Evolutionary conservation across 176 grass and related monocot genomes (phyloP).

Genomic region (Tillandsia leiboldiana): DNA sequence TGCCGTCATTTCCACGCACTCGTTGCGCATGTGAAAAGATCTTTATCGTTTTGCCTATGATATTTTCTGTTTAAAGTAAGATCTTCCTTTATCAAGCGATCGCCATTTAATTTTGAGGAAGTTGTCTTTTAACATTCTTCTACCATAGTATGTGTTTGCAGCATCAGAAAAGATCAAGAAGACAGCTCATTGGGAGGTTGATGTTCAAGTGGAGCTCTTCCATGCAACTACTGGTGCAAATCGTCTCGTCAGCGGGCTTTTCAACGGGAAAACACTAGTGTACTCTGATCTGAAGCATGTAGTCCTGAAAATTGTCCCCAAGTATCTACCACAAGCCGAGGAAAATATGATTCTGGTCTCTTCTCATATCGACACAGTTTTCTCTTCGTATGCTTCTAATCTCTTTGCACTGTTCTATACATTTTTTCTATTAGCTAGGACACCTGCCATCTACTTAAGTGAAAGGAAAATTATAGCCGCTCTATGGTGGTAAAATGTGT

Average conservation of each 20-base stretch:
- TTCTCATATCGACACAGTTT: conserved; percentile 96
- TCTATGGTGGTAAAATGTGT: too few relatives aligned
- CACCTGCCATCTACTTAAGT: neutral
- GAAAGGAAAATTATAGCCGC: too few relatives aligned
- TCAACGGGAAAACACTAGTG: conserved; percentile 81
- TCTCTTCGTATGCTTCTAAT: conserved; percentile 54
- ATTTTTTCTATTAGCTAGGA: neutral
- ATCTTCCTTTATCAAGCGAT: conserved; percentile 1
- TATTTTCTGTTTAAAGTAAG: conserved; percentile 13
- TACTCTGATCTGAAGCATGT: conserved; percentile 97
- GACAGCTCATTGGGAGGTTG: conserved; percentile 90
- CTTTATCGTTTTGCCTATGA: conserved; percentile 4
- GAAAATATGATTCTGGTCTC: conserved; percentile 89
- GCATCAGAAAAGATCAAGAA: conserved; percentile 90
- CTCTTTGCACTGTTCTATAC: neutral
- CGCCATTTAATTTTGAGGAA: conserved; percentile 12
- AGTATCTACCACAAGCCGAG: conserved; percentile 71
- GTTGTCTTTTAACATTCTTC: conserved; percentile 41
- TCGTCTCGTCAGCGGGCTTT: conserved; percentile 50
- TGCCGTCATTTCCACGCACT: neutral
- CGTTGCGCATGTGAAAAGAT: neutral
- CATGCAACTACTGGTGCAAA: conserved; percentile 70
- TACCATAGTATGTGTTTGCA: conserved; percentile 93
- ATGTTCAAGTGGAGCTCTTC: conserved; percentile 95
- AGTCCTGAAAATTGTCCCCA: conserved; percentile 79